Evolutionary conservation across 176 grass and related monocot species (phyloP).

Genomic region (Luzula sylvatica): DNA sequence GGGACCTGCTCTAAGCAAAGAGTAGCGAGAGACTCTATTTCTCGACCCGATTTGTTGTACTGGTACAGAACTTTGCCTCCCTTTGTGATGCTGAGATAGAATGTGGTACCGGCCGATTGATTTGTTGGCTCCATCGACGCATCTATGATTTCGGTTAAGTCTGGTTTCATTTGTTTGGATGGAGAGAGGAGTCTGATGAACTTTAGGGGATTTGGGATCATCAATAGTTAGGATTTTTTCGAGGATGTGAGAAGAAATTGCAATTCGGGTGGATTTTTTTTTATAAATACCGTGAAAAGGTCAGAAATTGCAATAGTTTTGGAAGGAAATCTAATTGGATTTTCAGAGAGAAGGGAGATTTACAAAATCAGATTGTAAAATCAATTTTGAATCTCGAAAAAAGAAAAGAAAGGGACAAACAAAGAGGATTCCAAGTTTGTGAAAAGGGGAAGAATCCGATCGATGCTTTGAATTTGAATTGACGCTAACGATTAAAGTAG

Average conservation of each 20-base stretch:
- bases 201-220: background rate
- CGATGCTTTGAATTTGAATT: constrained; percentile 16
- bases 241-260: background rate
- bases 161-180: constrained; percentile 4
- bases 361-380: constrained; percentile 1
- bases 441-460: background rate
- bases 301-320: background rate
- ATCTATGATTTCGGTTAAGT: background rate
- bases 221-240: background rate
- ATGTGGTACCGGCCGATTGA: background rate
- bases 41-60: constrained; percentile 22
- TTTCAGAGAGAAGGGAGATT: background rate
- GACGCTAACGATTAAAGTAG: constrained; percentile 11
- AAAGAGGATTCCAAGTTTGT: constrained; percentile 8
- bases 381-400: background rate
- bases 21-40: constrained; percentile 25
- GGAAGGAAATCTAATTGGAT: background rate
- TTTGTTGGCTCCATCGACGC: background rate
- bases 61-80: constrained; percentile 21
- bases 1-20: constrained; percentile 53
- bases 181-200: background rate
- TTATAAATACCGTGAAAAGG: background rate
- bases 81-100: constrained; percentile 36
- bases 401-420: background rate
- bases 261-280: background rate